Conservation (phyloP, 495 filamentous ascomycete genomes). For the Aspergillus coremiiformis region DNA sequence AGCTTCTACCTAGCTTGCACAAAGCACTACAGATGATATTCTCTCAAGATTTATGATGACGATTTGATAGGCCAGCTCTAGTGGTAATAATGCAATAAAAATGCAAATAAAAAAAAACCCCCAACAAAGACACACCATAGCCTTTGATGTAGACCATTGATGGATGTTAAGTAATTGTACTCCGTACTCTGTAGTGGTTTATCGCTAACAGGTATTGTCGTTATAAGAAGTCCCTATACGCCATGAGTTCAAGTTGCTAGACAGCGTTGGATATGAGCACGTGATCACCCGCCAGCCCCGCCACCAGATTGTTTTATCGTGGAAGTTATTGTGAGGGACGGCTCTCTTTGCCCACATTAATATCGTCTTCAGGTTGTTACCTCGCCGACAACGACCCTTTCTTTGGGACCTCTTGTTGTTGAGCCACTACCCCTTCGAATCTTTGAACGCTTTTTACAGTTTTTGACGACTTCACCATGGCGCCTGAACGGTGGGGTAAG, state of each 20-base stretch:
- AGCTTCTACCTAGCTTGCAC: neutral
- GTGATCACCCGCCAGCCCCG: slow-evolving; percentile 15
- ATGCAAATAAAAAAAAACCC: slow-evolving; percentile 1
- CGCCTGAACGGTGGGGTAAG: slow-evolving; percentile 48
- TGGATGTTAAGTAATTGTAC: no score
- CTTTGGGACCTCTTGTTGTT: neutral
- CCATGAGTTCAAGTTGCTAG: no score
- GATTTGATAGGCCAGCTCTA: slow-evolving; percentile 19
- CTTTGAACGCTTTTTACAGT: slow-evolving; percentile 1
- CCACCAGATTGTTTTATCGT: slow-evolving; percentile 10
- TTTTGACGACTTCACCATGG: slow-evolving; percentile 27
- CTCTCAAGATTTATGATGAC: slow-evolving; percentile 21
- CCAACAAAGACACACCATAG: neutral
- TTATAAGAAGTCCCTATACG: no score
- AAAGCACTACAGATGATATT: neutral
- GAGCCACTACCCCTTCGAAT: neutral
- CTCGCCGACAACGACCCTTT: slow-evolving; percentile 2
- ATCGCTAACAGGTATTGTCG: no score
- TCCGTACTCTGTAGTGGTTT: no score
- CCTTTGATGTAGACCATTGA: neutral
- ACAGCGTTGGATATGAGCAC: slow-evolving; percentile 7
- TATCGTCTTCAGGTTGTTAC: neutral
- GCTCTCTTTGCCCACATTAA: slow-evolving; percentile 7
- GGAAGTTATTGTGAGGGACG: slow-evolving; percentile 3
- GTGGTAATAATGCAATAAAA: slow-evolving; percentile 22